These are phyloP conservation scores for Neurospora sp. DNA, from an alignment of 495 filamentous ascomycete species.

Conservation along the genomic window DNA sequence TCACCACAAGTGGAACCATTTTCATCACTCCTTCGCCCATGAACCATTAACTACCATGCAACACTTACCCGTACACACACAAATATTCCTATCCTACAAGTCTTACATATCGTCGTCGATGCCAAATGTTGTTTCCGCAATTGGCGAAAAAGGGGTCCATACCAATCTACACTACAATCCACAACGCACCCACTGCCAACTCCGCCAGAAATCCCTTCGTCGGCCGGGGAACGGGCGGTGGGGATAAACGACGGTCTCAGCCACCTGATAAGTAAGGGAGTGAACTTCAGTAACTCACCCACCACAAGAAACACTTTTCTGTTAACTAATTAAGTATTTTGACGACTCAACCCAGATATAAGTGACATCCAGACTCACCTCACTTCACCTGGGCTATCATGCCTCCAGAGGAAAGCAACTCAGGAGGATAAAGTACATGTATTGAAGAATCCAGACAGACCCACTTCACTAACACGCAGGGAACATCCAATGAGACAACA, in stretches of 20 bases:
- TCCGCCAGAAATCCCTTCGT: not conserved
- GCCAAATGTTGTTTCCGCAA: not conserved
- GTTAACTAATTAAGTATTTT: not conserved
- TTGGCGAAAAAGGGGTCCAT: not conserved
- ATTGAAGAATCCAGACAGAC: not conserved
- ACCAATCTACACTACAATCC: not conserved
- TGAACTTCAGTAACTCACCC: not conserved
- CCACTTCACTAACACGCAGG: not conserved
- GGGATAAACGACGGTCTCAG: not conserved
- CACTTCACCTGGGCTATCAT: not conserved
- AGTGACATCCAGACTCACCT: not conserved
- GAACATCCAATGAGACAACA: not conserved
- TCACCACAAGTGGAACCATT: not conserved
- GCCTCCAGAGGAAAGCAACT: not conserved
- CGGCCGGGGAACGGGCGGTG: not conserved
- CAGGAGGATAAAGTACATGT: not conserved
- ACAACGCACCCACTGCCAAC: not conserved
- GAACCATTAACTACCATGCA: not conserved
- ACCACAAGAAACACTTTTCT: not conserved
- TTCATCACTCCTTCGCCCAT: not conserved
- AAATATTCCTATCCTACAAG: not conserved
- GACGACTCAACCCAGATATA: not conserved
- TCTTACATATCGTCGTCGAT: not conserved
- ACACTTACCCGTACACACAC: not conserved
- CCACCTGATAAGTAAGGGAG: not conserved